phyloP scores from a whole-genome alignment of 345 rosid genomes.

The Linum usitatissimum region DNA sequence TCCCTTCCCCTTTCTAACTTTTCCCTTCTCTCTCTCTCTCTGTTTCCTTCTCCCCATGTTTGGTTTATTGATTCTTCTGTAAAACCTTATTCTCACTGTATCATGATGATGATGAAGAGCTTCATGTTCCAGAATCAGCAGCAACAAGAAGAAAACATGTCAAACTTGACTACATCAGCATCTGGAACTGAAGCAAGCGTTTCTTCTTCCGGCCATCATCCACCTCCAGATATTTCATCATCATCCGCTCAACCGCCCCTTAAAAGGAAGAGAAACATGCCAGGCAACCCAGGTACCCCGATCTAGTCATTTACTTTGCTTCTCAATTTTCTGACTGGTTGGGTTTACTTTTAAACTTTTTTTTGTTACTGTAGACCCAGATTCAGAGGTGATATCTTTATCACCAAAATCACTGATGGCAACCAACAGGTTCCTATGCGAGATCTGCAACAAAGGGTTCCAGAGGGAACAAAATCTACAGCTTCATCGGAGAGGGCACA shows the following conservation, averaged over 20 bases:
- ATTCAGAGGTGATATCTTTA: constrained; percentile 75
- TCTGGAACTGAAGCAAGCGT: constrained; percentile 65
- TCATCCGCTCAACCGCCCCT: constrained; percentile 35
- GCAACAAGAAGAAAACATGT: constrained; percentile 61
- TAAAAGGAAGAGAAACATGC: constrained; percentile 73
- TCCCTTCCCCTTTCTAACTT: constrained; percentile 4
- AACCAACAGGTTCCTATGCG: constrained; percentile 70
- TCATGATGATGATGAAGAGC: constrained; percentile 28
- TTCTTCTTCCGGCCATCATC: constrained; percentile 53
- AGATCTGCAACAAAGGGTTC: constrained; percentile 85
- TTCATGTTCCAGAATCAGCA: constrained; percentile 36
- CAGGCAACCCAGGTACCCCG: constrained; percentile 81
- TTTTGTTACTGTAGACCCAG: constrained; percentile 46
- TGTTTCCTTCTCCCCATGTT: constrained; percentile 9
- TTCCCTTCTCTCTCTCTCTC: constrained; percentile 1
- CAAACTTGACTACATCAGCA: constrained; percentile 70
- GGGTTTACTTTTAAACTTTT: background rate
- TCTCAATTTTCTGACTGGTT: background rate
- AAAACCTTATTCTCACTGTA: constrained; percentile 12
- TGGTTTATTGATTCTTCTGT: constrained; percentile 5
- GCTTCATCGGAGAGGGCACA: constrained; percentile 78
- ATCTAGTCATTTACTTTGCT: background rate
- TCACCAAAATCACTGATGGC: constrained; percentile 72
- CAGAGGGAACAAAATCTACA: constrained; percentile 83
- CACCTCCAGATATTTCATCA: constrained; percentile 20